Conservation (phyloP, 2,329 filamentous ascomycete species). For the Ophiostoma sp. region DNA sequence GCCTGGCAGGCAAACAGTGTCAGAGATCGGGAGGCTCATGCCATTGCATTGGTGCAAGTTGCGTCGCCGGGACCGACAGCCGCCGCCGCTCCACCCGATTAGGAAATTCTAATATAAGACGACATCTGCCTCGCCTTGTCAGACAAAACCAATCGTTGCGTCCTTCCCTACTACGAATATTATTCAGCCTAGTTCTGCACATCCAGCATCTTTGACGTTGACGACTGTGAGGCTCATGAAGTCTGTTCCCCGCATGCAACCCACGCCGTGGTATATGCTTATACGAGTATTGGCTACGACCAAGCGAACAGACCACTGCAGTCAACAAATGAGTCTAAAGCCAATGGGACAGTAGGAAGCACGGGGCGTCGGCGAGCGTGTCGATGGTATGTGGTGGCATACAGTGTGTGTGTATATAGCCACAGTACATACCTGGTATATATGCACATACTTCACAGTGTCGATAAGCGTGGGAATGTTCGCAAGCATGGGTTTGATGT, state of each 20-base stretch:
- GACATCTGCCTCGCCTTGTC: conserved; percentile 6
- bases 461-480: background rate
- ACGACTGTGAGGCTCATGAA: background rate
- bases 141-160: background rate
- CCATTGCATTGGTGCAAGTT: conserved; percentile 9
- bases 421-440: background rate
- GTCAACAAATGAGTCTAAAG: conserved; percentile 4
- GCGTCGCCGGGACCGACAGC: conserved; percentile 22
- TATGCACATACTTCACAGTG: conserved; percentile 8
- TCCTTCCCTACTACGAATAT: background rate
- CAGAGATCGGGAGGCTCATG: conserved; percentile 10
- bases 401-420: background rate
- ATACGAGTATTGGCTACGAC: background rate
- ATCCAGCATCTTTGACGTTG: background rate
- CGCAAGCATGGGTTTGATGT: conserved; percentile 26
- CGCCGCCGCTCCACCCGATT: conserved; percentile 17
- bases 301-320: background rate
- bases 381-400: background rate
- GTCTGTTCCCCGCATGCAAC: background rate
- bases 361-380: conserved; percentile 7
- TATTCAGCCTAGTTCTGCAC: background rate
- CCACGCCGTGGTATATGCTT: conserved; percentile 5
- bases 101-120: conserved; percentile 13
- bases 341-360: background rate
- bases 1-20: background rate